Conservation (phyloP, 78 protist species). For the Polysphondylium violaceum region DNA sequence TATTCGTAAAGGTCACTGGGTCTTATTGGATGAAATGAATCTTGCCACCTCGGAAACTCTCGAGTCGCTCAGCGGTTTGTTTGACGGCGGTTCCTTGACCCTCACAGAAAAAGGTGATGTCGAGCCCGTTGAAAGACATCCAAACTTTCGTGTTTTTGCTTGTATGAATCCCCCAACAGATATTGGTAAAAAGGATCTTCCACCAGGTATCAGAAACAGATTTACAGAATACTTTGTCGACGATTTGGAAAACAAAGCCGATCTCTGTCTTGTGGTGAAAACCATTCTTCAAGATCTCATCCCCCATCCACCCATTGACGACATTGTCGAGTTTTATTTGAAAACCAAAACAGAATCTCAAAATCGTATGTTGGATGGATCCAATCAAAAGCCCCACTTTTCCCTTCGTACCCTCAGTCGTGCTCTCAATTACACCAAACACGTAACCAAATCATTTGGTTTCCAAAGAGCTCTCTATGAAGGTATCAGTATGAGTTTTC, state of each 20-base stretch:
- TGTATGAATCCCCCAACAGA: constrained; percentile 99
- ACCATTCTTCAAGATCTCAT: constrained; percentile 53
- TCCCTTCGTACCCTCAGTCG: constrained; percentile 96
- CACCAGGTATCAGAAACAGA: constrained; percentile 90
- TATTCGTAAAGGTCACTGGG: constrained; percentile 97
- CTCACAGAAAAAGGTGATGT: constrained; percentile 96
- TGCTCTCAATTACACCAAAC: constrained; percentile 84
- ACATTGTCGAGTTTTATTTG: constrained; percentile 87
- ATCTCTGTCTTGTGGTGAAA: constrained; percentile 87
- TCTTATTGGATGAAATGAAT: constrained; percentile 99
- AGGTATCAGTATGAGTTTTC: constrained; percentile 92
- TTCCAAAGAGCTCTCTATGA: constrained; percentile 91
- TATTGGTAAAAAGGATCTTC: constrained; percentile 98
- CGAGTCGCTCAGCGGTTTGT: constrained; percentile 89
- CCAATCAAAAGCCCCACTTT: constrained; percentile 93
- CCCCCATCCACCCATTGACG: constrained; percentile 75
- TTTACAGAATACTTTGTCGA: constrained; percentile 97
- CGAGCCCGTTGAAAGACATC: constrained; percentile 92
- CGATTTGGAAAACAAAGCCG: constrained; percentile 88
- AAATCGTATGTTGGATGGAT: constrained; percentile 86
- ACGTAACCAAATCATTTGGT: constrained; percentile 82
- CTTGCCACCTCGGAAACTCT: constrained; percentile 98
- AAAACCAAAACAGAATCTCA: constrained; percentile 65
- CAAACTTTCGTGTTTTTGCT: constrained; percentile 97
- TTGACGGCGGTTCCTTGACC: constrained; percentile 91